These are phyloP conservation scores for Kodamaea jinghongensis DNA, from an alignment of 805 yeast species.

Conservation along the genomic window DNA sequence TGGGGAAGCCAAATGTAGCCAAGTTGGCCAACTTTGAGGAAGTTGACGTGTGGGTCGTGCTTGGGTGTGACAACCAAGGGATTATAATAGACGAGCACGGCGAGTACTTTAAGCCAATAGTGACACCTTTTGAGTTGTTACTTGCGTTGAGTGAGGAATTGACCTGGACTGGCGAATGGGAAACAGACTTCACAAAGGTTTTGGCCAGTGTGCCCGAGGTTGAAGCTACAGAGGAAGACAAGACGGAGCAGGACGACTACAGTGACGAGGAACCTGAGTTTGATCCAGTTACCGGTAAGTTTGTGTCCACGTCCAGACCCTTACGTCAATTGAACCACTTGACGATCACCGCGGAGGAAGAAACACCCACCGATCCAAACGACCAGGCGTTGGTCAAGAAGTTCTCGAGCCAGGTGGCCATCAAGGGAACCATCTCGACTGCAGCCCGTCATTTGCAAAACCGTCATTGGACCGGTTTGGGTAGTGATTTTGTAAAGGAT, in stretches of 20 bases:
- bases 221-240: slow-evolving; percentile 25
- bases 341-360: slow-evolving; percentile 48
- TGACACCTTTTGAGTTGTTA: slow-evolving; percentile 88
- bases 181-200: slow-evolving; percentile 66
- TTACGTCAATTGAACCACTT: slow-evolving; percentile 64
- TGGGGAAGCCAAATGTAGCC: slow-evolving; percentile 97
- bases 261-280: slow-evolving; percentile 73
- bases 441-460: slow-evolving; percentile 75
- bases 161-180: slow-evolving; percentile 94
- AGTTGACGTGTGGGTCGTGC: slow-evolving; percentile 90
- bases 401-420: slow-evolving; percentile 57
- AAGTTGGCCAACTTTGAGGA: slow-evolving; percentile 93
- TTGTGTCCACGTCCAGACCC: slow-evolving; percentile 69
- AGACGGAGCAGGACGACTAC: slow-evolving; percentile 19
- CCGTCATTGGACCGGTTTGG: slow-evolving; percentile 85
- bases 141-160: slow-evolving; percentile 75
- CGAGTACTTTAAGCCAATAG: slow-evolving; percentile 85
- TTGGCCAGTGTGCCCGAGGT: slow-evolving; percentile 40
- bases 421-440: slow-evolving; percentile 81
- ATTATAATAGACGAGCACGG: slow-evolving; percentile 74
- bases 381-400: slow-evolving; percentile 46
- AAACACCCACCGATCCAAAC: slow-evolving; percentile 12
- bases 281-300: slow-evolving; percentile 83
- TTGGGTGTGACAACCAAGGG: slow-evolving; percentile 95
- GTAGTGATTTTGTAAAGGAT: slow-evolving; percentile 66